Base-by-base conservation (phyloP, 2,329 filamentous ascomycete species). In the Sclerotinia minor region DNA sequence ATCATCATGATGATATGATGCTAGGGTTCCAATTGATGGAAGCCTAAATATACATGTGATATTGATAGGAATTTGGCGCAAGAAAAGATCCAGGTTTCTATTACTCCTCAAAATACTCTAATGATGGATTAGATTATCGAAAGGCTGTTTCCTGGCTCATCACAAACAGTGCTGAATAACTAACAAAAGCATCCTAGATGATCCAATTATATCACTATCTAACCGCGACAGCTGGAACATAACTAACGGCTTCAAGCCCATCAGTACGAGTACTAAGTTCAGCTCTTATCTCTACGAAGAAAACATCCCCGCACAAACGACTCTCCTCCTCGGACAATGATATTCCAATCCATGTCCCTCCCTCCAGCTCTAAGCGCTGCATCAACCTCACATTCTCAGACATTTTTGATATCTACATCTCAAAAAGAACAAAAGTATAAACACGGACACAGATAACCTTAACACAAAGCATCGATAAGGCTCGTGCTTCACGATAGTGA, bases 211-310 rank as follows among this genome's bases (percentile, higher is more conserved):
- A 32, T 13, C 8, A 9, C 32, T 32, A 66, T 66, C 19, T 52
- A 60, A 60, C 45, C 64, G 54, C 64, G 45, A 65, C 29, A 50
- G 58, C 58, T 61, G 32, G 58, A 35, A 50, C 4, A 38, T 60
- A 11, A 29, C 19, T 35, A 60, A 60, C 44, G 58, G 29, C 49
- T 61, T 13, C 29, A 49, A 7, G 13, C 45, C 29, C 15, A 29
- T 38, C 29, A 32, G 59, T 50, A 50, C 52, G 17, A 32, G 59
- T 38, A 41, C 13, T 61, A 49, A 35, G 45, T 24, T 50, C 45
- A 50, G 59, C 45, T 49, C 45, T 21, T 5, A 59, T 59, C 55
- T 41, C 55, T 41, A 26, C 50, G 7, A 32, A 54, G 15, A 45
- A 45, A 45, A 45, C 26, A 49, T 49, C 13, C 13, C 55, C 19